Base-by-base conservation (phyloP, 2,329 filamentous ascomycete species). In the Cordyceps farinosa region DNA sequence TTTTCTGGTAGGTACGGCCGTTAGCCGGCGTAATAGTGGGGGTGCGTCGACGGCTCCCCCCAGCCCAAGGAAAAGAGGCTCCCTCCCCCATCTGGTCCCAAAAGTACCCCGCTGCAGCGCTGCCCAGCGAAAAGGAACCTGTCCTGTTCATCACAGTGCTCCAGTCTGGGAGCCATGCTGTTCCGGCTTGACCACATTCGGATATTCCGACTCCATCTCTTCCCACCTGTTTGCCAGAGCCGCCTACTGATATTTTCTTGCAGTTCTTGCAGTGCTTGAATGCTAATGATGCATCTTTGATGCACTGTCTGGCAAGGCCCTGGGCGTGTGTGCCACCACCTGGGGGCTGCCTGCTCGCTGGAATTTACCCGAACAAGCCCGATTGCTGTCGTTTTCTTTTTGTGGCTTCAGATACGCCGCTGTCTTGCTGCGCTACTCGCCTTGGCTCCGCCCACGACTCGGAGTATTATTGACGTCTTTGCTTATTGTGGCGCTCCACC, bases 1-100 rank as follows among this genome's bases (percentile, higher is more conserved):
- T 75, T 75, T 73, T 74, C 73, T 74, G 70, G 74, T 72, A 76
- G 70, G 74, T 72, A 76, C 82, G 82, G 82, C 81, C 79, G 73
- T 82, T 84, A 74, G 76, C 81, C 82, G 82, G 82, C 80, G 75
- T 78, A 83, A 84, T 82, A 82, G 82, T 84, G 82, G 82, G 78
- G 80, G 72, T 70, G 65, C 45, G 52, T 51, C 60, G 52, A 50
- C 15, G 38, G 32, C 44, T 34, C 22, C 40, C 27, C n/a, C 32
- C 29, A 56, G 29, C 53, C 53, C 52, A 57, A 27, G 22, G 34
- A 56, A 54, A 56, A 56, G 40, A 56, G 53, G 53, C 29, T 48
- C 45, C 45, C 22, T 30, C 50, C 29, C 62, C 34, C 34, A 38
- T 8, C 51, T 34, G 2, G 8, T 15, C 17, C 34, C n/a, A 66